phyloP scores from a whole-genome alignment of 768 basidiomycete genomes.

The Tylopilus sp. region DNA sequence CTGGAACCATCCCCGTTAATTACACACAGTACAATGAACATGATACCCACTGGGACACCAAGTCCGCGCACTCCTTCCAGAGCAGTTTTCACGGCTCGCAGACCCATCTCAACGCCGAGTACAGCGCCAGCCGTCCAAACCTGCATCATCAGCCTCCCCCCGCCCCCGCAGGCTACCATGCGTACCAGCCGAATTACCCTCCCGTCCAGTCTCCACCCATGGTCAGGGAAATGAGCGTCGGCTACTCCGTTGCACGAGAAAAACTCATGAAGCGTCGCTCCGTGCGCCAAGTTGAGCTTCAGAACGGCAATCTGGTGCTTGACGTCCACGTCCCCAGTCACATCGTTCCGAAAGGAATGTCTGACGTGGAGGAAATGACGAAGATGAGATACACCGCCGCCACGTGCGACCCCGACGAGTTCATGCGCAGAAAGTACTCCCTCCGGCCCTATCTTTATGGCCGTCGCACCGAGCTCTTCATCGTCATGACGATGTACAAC shows the following conservation, averaged over 20 bases:
- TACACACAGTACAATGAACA: constrained; percentile 44
- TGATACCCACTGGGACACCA: constrained; percentile 45
- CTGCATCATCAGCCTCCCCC: constrained; percentile 38
- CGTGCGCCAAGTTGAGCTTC: constrained; percentile 73
- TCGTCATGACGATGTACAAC: constrained; percentile 97
- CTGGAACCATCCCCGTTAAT: constrained; percentile 21
- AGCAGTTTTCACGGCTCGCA: constrained; percentile 63
- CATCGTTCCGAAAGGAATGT: constrained; percentile 67
- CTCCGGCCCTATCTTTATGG: constrained; percentile 75
- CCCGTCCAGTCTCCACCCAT: constrained; percentile 50
- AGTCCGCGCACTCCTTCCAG: constrained; percentile 61
- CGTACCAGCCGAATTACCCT: constrained; percentile 51
- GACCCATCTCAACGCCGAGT: constrained; percentile 60
- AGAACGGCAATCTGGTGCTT: constrained; percentile 80
- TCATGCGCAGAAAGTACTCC: constrained; percentile 73
- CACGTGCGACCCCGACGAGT: constrained; percentile 88
- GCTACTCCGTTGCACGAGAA: constrained; percentile 68
- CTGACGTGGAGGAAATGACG: constrained; percentile 66
- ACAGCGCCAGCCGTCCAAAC: constrained; percentile 54
- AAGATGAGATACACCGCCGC: constrained; percentile 88
- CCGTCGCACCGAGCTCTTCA: constrained; percentile 87
- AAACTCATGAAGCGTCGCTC: constrained; percentile 82
- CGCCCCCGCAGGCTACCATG: constrained; percentile 48
- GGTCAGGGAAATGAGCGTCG: constrained; percentile 46
- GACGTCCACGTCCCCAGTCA: constrained; percentile 78